Conservation (phyloP, 257 asterid species). For the Agastache rugosa region DNA sequence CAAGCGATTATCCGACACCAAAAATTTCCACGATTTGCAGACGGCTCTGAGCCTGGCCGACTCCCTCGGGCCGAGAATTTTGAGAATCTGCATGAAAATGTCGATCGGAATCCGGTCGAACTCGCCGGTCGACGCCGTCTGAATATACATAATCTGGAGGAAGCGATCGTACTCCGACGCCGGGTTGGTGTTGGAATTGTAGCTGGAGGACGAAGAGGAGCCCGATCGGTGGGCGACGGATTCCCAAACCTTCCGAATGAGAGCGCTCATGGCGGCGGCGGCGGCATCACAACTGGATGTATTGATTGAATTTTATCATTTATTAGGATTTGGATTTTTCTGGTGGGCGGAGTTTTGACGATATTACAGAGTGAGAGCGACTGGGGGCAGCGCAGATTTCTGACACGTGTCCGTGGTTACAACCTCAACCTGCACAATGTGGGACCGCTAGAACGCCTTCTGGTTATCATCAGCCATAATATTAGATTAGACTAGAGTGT, state of each 20-base stretch:
- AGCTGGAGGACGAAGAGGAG: constrained; percentile 36
- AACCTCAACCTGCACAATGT: constrained; percentile 21
- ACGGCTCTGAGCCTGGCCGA: constrained; percentile 73
- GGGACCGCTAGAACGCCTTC: not conserved
- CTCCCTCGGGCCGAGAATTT: constrained; percentile 76
- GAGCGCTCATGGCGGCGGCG: constrained; percentile 47
- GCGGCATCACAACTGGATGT: not conserved
- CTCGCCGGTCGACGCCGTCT: constrained; percentile 72
- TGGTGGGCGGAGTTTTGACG: constrained; percentile 38
- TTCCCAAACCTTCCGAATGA: constrained; percentile 72
- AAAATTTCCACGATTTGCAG: constrained; percentile 76
- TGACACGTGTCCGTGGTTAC: constrained; percentile 31
- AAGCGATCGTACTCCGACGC: constrained; percentile 51
- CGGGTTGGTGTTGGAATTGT: constrained; percentile 33
- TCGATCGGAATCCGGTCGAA: constrained; percentile 86
- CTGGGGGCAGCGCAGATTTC: not conserved
- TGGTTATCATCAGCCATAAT: too few relatives aligned
- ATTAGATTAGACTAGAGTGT: too few relatives aligned
- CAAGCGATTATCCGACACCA: constrained; percentile 78
- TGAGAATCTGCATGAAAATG: constrained; percentile 65
- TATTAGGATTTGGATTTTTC: not conserved
- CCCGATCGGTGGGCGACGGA: constrained; percentile 59
- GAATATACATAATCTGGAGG: constrained; percentile 59
- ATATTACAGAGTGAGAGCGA: constrained; percentile 11
- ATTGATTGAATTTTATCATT: not conserved